Conservation (phyloP, 1,284 basidiomycete genomes). For the Omphalotus olearius region DNA sequence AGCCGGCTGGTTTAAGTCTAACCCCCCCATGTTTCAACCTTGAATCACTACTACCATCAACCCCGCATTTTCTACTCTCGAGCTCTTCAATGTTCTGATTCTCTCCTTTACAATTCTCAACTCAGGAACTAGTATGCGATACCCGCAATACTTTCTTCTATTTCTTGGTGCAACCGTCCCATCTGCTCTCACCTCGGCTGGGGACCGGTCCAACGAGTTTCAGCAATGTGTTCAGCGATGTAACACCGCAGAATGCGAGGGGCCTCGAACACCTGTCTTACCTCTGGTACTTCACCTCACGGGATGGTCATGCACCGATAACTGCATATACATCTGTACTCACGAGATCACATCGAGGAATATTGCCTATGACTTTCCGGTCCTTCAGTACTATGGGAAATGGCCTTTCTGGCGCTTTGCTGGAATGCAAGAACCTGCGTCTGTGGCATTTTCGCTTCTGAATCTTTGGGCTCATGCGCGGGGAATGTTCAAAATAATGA, state of each 20-base stretch:
- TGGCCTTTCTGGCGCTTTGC: slow-evolving; percentile 90
- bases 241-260: slow-evolving; percentile 6
- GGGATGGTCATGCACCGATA: slow-evolving; percentile 76
- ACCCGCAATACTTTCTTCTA: no score
- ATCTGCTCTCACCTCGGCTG: slow-evolving; percentile 9
- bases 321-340: slow-evolving; percentile 91
- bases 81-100: no score
- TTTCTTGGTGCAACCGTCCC: no score
- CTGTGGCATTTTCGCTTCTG: slow-evolving; percentile 83
- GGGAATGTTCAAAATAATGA: slow-evolving; percentile 49
- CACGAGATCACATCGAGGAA: slow-evolving; percentile 75
- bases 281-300: slow-evolving; percentile 50
- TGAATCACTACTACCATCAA: no score
- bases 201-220: slow-evolving; percentile 11
- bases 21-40: no score
- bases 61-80: no score
- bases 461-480: slow-evolving; percentile 76
- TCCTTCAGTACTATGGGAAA: slow-evolving; percentile 92
- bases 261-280: slow-evolving; percentile 23
- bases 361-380: slow-evolving; percentile 32
- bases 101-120: no score
- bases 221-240: slow-evolving; percentile 12
- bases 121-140: no score
- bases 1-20: no score
- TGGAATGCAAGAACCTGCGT: slow-evolving; percentile 93